Conservation (phyloP, 306 rosid genomes). For the Casuarina cunninghamiana region DNA sequence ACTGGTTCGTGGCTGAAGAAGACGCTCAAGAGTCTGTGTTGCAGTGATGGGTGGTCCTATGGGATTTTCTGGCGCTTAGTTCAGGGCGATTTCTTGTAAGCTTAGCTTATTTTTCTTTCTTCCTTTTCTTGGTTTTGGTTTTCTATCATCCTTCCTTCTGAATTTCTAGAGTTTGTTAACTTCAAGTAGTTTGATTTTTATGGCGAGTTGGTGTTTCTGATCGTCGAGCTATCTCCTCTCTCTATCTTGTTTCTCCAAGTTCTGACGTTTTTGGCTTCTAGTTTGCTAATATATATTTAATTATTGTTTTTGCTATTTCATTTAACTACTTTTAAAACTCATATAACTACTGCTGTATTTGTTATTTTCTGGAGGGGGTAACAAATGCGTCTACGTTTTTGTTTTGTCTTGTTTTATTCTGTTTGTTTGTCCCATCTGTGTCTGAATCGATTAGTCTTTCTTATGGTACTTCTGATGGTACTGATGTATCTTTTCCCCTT, state of each 20-base stretch:
- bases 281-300: not conserved
- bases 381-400: not conserved
- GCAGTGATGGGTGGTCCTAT: slow-evolving; percentile 65
- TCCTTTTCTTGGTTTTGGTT: not conserved
- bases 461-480: not conserved
- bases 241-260: not conserved
- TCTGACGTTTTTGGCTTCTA: slow-evolving; percentile 1
- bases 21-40: slow-evolving; percentile 59
- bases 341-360: not conserved
- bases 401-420: not conserved
- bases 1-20: slow-evolving; percentile 42
- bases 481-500: not conserved
- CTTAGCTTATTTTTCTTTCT: not conserved
- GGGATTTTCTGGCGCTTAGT: slow-evolving; percentile 79
- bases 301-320: not conserved
- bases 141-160: not conserved
- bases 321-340: not conserved
- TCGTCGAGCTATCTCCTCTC: slow-evolving; percentile 8
- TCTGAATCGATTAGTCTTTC: not conserved
- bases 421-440: not conserved
- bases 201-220: slow-evolving; percentile 6
- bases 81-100: slow-evolving; percentile 66
- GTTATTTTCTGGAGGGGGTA: not conserved
- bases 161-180: not conserved
- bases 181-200: not conserved